A percentile compares a stretch with the other conserved stretches of the same genome.
Evolutionary conservation across 75 land plant genomes (phyloP).

Genomic region (Cryptomeria japonica): DNA sequence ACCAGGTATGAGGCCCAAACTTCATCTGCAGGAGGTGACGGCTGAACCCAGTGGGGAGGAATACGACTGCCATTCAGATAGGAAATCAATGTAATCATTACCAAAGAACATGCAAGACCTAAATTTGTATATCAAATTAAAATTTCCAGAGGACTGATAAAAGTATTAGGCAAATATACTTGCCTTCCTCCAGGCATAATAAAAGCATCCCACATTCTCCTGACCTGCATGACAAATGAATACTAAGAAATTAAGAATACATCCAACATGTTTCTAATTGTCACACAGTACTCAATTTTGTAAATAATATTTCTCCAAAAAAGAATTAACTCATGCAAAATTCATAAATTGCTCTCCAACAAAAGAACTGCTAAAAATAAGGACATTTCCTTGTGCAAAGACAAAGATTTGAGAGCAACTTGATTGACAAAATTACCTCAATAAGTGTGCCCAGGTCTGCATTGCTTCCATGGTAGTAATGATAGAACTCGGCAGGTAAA

Average conservation of each 20-base stretch:
- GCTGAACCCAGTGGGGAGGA: constrained; percentile 93
- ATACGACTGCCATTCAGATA: constrained; percentile 70
- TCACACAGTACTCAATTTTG: neutral
- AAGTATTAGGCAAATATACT: constrained; percentile 6
- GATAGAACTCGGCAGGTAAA: constrained; percentile 88
- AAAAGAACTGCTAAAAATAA: neutral
- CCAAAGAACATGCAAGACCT: neutral
- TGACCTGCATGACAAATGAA: constrained; percentile 55
- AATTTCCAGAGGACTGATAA: neutral
- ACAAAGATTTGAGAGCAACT: neutral
- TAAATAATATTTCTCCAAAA: neutral
- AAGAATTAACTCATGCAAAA: neutral
- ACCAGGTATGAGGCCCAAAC: constrained; percentile 90
- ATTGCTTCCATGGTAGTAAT: constrained; percentile 92
- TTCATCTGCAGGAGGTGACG: constrained; percentile 80
- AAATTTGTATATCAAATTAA: neutral
- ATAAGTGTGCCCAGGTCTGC: constrained; percentile 91
- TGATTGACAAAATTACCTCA: constrained; percentile 52
- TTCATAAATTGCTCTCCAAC: neutral
- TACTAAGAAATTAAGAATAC: neutral
- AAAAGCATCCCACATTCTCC: constrained; percentile 92
- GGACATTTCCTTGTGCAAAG: neutral
- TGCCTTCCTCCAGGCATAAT: constrained; percentile 92
- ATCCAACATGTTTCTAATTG: neutral
- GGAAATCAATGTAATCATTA: constrained; percentile 4